Evolutionary conservation across 192 early-diverging fungal genomes (phyloP).

Genomic region (Mortierella claussenii): DNA sequence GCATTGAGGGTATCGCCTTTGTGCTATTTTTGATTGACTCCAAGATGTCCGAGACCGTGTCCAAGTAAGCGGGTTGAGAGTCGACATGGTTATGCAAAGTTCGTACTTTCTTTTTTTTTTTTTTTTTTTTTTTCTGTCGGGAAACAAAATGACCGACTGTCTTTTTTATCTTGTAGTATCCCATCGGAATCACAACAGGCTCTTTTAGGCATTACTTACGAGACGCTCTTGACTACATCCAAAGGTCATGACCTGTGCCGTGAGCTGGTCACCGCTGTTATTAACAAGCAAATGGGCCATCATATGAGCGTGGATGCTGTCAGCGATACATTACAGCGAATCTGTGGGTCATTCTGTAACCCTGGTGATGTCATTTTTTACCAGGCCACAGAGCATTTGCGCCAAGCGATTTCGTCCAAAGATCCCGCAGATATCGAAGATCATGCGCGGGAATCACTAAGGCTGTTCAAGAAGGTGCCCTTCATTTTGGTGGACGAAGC

Average conservation of each 20-base stretch:
- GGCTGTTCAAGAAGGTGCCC: slow-evolving; percentile 53
- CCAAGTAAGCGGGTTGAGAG: slow-evolving; percentile 19
- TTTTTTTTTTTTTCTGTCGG: neutral
- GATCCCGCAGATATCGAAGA: slow-evolving; percentile 57
- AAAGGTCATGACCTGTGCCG: slow-evolving; percentile 66
- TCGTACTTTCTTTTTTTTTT: neutral
- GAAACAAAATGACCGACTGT: no score
- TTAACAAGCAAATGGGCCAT: slow-evolving; percentile 66
- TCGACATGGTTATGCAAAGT: neutral
- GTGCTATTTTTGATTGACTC: slow-evolving; percentile 72
- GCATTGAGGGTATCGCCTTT: slow-evolving; percentile 76
- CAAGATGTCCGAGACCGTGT: slow-evolving; percentile 65
- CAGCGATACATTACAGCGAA: slow-evolving; percentile 68
- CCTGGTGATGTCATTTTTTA: slow-evolving; percentile 72
- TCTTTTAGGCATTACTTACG: slow-evolving; percentile 64
- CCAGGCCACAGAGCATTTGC: slow-evolving; percentile 68
- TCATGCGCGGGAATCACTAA: slow-evolving; percentile 57
- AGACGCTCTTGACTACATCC: slow-evolving; percentile 61
- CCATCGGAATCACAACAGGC: slow-evolving; percentile 56
- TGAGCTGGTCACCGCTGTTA: slow-evolving; percentile 71
- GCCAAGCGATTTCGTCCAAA: slow-evolving; percentile 57
- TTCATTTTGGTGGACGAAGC: slow-evolving; percentile 58
- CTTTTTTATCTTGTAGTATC: slow-evolving; percentile 32
- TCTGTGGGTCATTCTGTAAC: slow-evolving; percentile 74
- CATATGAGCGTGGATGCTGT: slow-evolving; percentile 63